A percentile compares a stretch with the other conserved stretches of the same genome.
Evolutionary conservation across 1,284 basidiomycete genomes (phyloP).

Genomic region (Bothia castanella): DNA sequence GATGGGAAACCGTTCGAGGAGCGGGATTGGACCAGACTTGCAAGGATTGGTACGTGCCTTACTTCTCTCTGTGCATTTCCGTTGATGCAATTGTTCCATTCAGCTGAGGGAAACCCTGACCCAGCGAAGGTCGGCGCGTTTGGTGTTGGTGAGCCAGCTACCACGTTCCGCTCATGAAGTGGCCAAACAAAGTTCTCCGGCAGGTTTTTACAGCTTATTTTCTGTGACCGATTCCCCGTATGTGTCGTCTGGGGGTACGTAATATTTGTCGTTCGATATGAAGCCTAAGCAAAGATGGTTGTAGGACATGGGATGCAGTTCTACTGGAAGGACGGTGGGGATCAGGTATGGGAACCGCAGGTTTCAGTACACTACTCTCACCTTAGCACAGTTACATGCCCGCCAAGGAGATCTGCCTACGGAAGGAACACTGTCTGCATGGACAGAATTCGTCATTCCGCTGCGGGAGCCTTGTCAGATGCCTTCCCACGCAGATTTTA

Average conservation of each 20-base stretch:
- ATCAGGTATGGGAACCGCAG: slow-evolving; percentile 49
- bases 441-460: slow-evolving; percentile 92
- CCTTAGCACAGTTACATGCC: slow-evolving; percentile 39
- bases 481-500: too few relatives aligned
- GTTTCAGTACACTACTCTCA: too few relatives aligned
- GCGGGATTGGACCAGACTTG: slow-evolving; percentile 85
- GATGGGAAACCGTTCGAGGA: slow-evolving; percentile 79
- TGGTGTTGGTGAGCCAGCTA: slow-evolving; percentile 60
- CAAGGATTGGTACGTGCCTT: slow-evolving; percentile 70
- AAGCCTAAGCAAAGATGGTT: neutral
- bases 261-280: neutral
- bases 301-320: slow-evolving; percentile 91
- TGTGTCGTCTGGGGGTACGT: slow-evolving; percentile 77
- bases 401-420: slow-evolving; percentile 67
- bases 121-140: slow-evolving; percentile 86
- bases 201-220: slow-evolving; percentile 78
- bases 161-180: too few relatives aligned
- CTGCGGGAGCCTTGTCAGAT: slow-evolving; percentile 79
- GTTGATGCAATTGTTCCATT: too few relatives aligned
- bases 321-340: slow-evolving; percentile 93
- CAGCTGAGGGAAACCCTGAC: slow-evolving; percentile 82
- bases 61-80: neutral
- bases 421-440: slow-evolving; percentile 42
- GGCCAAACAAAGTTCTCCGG: neutral
- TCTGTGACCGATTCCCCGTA: slow-evolving; percentile 91